These are phyloP conservation scores for Biancaea sappan DNA, from an alignment of 306 rosid genomes.

Conservation along the genomic window DNA sequence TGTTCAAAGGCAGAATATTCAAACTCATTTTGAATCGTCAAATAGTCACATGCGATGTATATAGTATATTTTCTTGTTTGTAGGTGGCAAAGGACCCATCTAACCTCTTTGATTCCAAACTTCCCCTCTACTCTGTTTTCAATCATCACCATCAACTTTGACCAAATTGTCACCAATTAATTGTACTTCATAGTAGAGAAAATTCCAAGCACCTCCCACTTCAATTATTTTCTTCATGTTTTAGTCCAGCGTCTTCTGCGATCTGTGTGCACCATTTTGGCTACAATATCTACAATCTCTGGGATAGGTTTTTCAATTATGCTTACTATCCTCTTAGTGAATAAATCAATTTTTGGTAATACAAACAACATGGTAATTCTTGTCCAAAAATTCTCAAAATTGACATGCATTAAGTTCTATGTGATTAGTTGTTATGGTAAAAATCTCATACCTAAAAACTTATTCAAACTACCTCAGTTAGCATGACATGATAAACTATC, in stretches of 20 bases:
- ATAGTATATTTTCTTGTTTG: neutral
- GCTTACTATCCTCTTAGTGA: no score
- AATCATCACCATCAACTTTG: constrained; percentile 21
- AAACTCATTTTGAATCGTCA: constrained; percentile 48
- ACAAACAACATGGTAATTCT: no score
- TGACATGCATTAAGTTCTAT: no score
- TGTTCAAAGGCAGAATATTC: constrained; percentile 34
- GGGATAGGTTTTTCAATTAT: no score
- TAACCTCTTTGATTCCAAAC: constrained; percentile 26
- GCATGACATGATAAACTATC: no score
- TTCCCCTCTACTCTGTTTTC: constrained; percentile 15
- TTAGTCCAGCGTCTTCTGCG: constrained; percentile 24
- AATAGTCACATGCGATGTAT: constrained; percentile 29
- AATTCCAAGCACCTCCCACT: constrained; percentile 9
- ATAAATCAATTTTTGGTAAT: no score
- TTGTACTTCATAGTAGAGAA: constrained; percentile 34
- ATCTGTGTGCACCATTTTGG: constrained; percentile 19
- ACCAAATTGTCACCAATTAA: constrained; percentile 28
- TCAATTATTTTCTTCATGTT: constrained; percentile 5
- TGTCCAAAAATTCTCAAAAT: no score
- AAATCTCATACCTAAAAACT: no score
- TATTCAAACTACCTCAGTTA: no score
- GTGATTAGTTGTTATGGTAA: no score
- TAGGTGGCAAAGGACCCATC: constrained; percentile 19
- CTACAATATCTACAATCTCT: neutral